Percentiles rank a stretch among this genome's conserved stretches.
These are phyloP conservation scores for Extremus antarcticus DNA, from an alignment of 495 filamentous ascomycete species.

Conservation along the genomic window DNA sequence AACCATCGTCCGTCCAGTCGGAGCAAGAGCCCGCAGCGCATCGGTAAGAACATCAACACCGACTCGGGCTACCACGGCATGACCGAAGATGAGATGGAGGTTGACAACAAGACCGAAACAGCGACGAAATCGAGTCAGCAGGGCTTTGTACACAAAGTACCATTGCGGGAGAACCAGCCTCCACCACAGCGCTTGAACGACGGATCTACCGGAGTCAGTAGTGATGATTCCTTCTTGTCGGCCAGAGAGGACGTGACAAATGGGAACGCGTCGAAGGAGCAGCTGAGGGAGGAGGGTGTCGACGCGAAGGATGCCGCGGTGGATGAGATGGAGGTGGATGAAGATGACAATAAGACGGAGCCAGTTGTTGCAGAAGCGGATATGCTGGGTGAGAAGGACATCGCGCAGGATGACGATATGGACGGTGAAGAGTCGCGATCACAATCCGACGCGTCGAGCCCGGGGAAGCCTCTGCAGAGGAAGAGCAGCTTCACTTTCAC, in stretches of 20 bases:
- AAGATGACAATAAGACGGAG: constrained; percentile 20
- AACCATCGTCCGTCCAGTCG: constrained; percentile 8
- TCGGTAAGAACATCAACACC: constrained; percentile 20
- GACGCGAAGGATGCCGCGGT: constrained; percentile 11
- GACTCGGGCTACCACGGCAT: constrained; percentile 80
- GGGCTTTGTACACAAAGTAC: constrained; percentile 6
- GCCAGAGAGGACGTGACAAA: constrained; percentile 7
- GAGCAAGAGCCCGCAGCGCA: constrained; percentile 17
- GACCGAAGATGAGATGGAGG: constrained; percentile 45
- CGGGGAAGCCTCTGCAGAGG: constrained; percentile 53
- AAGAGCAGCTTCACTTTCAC: constrained; percentile 94
- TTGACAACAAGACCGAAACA: constrained; percentile 21
- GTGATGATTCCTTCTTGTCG: constrained; percentile 15
- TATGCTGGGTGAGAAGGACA: constrained; percentile 10
- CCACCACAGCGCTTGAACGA: constrained; percentile 2
- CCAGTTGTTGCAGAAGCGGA: neutral
- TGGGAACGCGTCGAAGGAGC: constrained; percentile 28
- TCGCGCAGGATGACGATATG: constrained; percentile 26
- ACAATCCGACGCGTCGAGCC: constrained; percentile 52
- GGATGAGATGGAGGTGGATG: constrained; percentile 35
- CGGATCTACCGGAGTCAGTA: constrained; percentile 27
- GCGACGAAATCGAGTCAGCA: constrained; percentile 32
- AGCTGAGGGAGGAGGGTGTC: constrained; percentile 11
- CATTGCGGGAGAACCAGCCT: constrained; percentile 9
- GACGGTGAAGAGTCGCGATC: constrained; percentile 46